Percentiles rank a stretch among this genome's conserved stretches.
Conservation (phyloP, 2,329 filamentous ascomycete genomes). For the Mycosphaerella sp. region DNA sequence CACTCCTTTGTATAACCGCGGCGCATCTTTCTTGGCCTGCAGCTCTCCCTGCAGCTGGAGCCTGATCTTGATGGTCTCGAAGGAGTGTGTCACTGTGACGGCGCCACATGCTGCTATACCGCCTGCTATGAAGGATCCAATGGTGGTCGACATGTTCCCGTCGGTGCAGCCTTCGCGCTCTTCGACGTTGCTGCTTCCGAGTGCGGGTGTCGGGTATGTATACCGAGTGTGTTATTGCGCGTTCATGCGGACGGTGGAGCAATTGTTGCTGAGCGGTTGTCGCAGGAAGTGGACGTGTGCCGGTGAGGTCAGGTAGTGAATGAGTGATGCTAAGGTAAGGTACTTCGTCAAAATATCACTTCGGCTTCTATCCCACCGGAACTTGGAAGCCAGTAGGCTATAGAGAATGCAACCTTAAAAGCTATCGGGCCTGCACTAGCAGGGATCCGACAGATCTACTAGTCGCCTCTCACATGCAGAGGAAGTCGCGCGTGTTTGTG, state of each 20-base stretch:
- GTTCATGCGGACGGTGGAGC: conserved; percentile 1
- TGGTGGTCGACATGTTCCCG: conserved; percentile 44
- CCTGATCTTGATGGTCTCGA: conserved; percentile 98
- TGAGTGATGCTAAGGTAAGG: too few species aligned
- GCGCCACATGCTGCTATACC: conserved; percentile 96
- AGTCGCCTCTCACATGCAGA: too few species aligned
- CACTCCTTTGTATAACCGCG: conserved; percentile 83
- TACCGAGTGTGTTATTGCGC: conserved; percentile 10
- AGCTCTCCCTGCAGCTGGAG: conserved; percentile 96
- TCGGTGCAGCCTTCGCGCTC: not conserved
- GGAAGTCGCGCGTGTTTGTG: too few species aligned
- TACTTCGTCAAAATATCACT: too few species aligned
- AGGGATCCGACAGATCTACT: too few species aligned
- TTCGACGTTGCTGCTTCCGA: not conserved
- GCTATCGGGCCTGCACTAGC: too few species aligned
- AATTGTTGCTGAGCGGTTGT: not conserved
- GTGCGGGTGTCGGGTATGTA: not conserved
- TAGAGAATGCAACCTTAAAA: too few species aligned
- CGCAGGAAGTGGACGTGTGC: too few species aligned
- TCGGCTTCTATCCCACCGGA: too few species aligned
- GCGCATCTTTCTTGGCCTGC: conserved; percentile 75
- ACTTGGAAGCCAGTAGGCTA: too few species aligned
- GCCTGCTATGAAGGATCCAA: conserved; percentile 79
- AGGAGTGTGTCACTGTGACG: conserved; percentile 94
- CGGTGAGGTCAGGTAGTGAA: too few species aligned